Percentiles rank a stretch among this genome's conserved stretches.
Conservation (phyloP, 2,329 filamentous ascomycete genomes). For the Zalaria obscura region DNA sequence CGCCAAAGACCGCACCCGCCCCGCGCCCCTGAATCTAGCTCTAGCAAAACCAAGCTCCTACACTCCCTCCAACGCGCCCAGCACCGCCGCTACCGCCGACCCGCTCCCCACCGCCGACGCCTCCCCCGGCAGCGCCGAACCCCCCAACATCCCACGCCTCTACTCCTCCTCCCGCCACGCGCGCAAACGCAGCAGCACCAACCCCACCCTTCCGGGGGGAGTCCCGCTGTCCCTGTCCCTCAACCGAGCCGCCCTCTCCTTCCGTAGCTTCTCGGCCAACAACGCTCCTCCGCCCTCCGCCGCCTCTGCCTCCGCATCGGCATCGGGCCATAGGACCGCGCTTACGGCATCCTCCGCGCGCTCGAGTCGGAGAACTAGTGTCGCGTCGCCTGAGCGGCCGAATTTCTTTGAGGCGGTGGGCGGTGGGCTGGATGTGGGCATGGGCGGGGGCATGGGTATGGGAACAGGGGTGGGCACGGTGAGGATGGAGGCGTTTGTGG, state of each 20-base stretch:
- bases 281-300: constrained; percentile 21
- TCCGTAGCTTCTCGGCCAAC: constrained; percentile 60
- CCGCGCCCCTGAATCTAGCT: constrained; percentile 20
- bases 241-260: constrained; percentile 31
- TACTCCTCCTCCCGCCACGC: constrained; percentile 44
- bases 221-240: constrained; percentile 30
- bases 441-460: too few relatives aligned
- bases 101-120: constrained; percentile 33
- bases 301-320: background rate
- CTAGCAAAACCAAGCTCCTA: constrained; percentile 11
- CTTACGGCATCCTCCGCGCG: background rate
- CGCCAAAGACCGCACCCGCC: constrained; percentile 49
- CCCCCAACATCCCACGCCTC: constrained; percentile 59
- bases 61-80: constrained; percentile 1
- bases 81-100: constrained; percentile 11
- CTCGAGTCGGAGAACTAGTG: constrained; percentile 2
- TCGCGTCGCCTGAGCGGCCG: constrained; percentile 12
- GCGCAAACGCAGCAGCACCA: constrained; percentile 82
- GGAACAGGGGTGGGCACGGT: constrained; percentile 48
- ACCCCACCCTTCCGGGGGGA: constrained; percentile 45
- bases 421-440: too few relatives aligned
- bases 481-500: constrained; percentile 94
- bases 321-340: background rate
- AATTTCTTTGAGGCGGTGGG: constrained; percentile 69
- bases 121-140: constrained; percentile 40